Evolutionary conservation across 768 basidiomycete genomes (phyloP).

Genomic region (Amanita pseudoporphyria): DNA sequence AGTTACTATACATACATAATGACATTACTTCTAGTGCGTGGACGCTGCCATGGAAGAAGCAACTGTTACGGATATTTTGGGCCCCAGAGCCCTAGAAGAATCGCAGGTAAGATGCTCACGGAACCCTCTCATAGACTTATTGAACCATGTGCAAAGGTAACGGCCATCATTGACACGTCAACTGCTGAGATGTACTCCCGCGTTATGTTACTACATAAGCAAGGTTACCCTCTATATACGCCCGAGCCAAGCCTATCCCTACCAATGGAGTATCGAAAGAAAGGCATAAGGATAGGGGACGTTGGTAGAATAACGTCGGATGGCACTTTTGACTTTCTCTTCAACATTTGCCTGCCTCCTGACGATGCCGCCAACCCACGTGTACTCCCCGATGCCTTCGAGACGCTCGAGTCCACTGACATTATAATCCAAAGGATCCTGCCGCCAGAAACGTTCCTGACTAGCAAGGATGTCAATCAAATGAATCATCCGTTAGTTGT

Average conservation of each 20-base stretch:
- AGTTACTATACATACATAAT: too few species aligned
- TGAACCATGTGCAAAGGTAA: too few species aligned
- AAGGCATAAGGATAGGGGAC: not conserved
- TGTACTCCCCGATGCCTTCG: slow-evolving; percentile 19
- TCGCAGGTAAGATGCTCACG: too few species aligned
- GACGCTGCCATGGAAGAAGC: too few species aligned
- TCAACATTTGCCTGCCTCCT: slow-evolving; percentile 21
- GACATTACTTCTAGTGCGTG: too few species aligned
- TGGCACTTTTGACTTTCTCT: slow-evolving; percentile 3
- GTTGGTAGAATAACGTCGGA: slow-evolving; percentile 1
- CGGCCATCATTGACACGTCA: too few species aligned
- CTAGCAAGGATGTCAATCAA: not conserved
- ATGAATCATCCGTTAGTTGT: not conserved
- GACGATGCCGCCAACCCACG: slow-evolving; percentile 16
- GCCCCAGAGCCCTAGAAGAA: too few species aligned
- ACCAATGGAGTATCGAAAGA: not conserved
- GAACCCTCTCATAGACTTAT: too few species aligned
- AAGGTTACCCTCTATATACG: not conserved
- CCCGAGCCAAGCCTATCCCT: not conserved
- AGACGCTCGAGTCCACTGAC: not conserved
- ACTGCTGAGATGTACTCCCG: not conserved
- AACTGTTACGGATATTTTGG: too few species aligned
- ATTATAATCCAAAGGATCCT: not conserved
- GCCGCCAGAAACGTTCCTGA: not conserved
- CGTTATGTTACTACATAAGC: not conserved